Evolutionary conservation across 176 grass and related monocot genomes (phyloP).

Genomic region (Triticum urartu): DNA sequence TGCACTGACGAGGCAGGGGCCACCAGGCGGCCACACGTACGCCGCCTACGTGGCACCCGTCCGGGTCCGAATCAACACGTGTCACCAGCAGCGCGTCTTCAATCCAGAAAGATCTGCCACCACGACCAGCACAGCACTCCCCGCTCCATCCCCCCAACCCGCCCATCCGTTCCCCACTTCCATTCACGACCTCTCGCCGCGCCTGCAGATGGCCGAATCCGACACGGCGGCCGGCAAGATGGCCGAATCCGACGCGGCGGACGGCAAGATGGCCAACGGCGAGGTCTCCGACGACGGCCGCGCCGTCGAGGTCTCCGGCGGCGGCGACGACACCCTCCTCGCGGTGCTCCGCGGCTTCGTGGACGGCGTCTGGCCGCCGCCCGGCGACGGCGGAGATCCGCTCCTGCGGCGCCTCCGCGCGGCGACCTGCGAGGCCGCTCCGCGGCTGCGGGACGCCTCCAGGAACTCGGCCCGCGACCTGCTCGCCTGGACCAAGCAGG

Average conservation of each 20-base stretch:
- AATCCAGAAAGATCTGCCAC: not conserved
- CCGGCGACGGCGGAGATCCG: constrained; percentile 30
- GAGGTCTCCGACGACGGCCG: constrained; percentile 9
- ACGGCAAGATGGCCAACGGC: constrained; percentile 12
- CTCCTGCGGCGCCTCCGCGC: constrained; percentile 51
- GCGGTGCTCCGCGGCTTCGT: constrained; percentile 64
- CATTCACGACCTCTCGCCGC: not conserved
- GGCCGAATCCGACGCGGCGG: not conserved
- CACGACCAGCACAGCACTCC: not conserved
- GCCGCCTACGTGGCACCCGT: not conserved
- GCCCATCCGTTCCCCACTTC: not conserved
- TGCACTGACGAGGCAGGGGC: not conserved
- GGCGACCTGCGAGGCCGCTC: constrained; percentile 43
- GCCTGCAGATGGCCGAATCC: constrained; percentile 21
- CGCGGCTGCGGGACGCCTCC: constrained; percentile 62
- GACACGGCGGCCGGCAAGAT: not conserved
- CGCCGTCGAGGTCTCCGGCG: constrained; percentile 26
- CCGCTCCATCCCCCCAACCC: not conserved
- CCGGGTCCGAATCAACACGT: not conserved
- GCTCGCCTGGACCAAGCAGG: constrained; percentile 66
- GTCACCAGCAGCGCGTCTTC: not conserved
- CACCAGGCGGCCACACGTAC: not conserved
- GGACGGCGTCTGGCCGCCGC: constrained; percentile 32
- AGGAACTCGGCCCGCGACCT: constrained; percentile 65
- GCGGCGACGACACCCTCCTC: constrained; percentile 37